phyloP scores from a whole-genome alignment of 1,139 yeast species.

The Lodderomyces margitis region DNA sequence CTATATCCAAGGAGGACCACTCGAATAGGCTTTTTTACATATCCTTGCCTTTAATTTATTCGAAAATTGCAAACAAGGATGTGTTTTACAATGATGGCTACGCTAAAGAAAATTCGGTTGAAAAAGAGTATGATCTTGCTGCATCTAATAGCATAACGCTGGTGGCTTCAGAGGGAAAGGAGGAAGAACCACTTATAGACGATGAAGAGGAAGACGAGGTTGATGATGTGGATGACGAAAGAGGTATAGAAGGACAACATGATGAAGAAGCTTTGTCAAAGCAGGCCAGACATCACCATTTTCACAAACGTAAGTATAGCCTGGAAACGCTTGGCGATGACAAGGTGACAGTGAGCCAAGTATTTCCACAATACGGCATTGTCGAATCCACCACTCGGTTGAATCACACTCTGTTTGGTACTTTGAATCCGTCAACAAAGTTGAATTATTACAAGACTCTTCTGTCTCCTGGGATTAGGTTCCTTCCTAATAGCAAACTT shows the following conservation, averaged over 20 bases:
- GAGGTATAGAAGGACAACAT: not conserved
- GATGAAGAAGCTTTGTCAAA: not conserved
- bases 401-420: slow-evolving; percentile 37
- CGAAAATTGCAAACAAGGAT: slow-evolving; percentile 15
- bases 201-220: slow-evolving; percentile 11
- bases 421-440: slow-evolving; percentile 35
- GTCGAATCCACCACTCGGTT: slow-evolving; percentile 29
- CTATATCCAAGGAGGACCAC: slow-evolving; percentile 23
- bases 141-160: not conserved
- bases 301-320: slow-evolving; percentile 6
- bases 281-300: slow-evolving; percentile 5
- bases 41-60: slow-evolving; percentile 22
- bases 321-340: slow-evolving; percentile 16
- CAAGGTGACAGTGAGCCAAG: slow-evolving; percentile 36
- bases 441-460: slow-evolving; percentile 34
- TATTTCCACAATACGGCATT: slow-evolving; percentile 43
- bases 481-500: slow-evolving; percentile 30
- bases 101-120: slow-evolving; percentile 10
- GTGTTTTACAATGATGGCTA: slow-evolving; percentile 10
- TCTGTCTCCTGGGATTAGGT: slow-evolving; percentile 18
- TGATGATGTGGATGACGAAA: slow-evolving; percentile 8
- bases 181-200: slow-evolving; percentile 9
- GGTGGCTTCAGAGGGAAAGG: slow-evolving; percentile 9
- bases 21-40: slow-evolving; percentile 28
- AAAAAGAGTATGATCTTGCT: slow-evolving; percentile 1